Base-by-base conservation (phyloP, 257 asterid genomes). In the Leptodermis oblonga region DNA sequence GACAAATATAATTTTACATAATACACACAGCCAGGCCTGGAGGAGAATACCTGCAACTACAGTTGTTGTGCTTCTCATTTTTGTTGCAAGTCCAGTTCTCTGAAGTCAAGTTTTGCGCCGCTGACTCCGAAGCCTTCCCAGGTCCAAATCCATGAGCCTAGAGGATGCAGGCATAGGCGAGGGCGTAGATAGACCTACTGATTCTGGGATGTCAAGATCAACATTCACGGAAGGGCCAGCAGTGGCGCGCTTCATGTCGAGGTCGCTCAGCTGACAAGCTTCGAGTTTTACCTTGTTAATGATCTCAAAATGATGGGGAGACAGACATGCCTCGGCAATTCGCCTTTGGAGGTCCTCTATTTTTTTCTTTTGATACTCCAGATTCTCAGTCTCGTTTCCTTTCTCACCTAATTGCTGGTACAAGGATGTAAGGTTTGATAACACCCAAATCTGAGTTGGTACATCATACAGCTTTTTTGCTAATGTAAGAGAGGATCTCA, bases 201-300 rank as follows among this genome's bases (percentile, higher is more conserved):
- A 93, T 82, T 93, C 98, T 2, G 98, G 98, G 73, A 93, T 93
- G 83, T 93, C 98, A n/a, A 93, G 95, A 70, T 84, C 83, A 22
- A 83, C 83, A n/a, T 59, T 81, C 74, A 73, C 79, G 43, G 96
- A 83, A 68, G 95, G 90, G 65, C 90, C 94, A 3, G 82, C 87
- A 20, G 83, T 79, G 25, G 89, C 89, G 60, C 87, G 86, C 81
- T 85, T 93, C 78, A 86, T 83, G 58, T 88, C 94, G 7, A 73
- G 70, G 71, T 86, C 94, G 14, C 81, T 86, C 74, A 80, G 37
- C 65, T 84, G 90, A 76, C 74, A 81, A 70, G 79, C 88, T 78
- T 83, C 86, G 71, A 86, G 75, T 79, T 76, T 90, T 65, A 73
- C 86, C 81, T 76, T 83, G 72, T 78, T 82, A 62, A 93, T 85